Conservation (phyloP, 1,284 basidiomycete species). For the Naganishia sp. region DNA sequence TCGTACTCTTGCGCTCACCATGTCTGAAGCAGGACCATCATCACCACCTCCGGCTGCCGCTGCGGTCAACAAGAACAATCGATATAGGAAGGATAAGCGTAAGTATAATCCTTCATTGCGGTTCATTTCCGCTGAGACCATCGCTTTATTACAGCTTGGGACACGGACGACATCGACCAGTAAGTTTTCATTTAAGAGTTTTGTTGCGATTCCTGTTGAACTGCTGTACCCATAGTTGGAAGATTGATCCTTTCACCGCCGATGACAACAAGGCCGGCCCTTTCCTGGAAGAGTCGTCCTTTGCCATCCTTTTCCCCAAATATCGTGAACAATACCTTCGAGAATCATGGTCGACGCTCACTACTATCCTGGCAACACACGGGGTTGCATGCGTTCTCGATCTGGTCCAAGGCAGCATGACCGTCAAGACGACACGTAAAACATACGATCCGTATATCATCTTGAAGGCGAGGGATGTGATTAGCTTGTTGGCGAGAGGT, state of each 20-base stretch:
- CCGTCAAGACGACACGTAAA: constrained; percentile 93
- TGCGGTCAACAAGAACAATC: constrained; percentile 75
- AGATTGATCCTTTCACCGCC: constrained; percentile 73
- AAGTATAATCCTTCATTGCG: constrained; percentile 38
- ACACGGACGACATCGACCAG: constrained; percentile 98
- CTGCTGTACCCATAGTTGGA: constrained; percentile 63
- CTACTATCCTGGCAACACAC: constrained; percentile 67
- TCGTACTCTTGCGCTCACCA: neutral
- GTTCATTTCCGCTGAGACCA: too few species aligned
- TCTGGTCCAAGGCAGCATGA: constrained; percentile 95
- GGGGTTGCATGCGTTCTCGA: constrained; percentile 90
- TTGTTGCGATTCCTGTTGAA: neutral
- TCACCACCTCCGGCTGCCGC: constrained; percentile 5
- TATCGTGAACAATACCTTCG: constrained; percentile 96
- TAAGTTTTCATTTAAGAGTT: constrained; percentile 56
- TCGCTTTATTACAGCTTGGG: constrained; percentile 71
- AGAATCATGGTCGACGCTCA: constrained; percentile 93
- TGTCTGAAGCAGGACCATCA: constrained; percentile 20
- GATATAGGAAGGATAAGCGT: constrained; percentile 90
- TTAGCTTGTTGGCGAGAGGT: constrained; percentile 91
- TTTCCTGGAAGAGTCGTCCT: constrained; percentile 93
- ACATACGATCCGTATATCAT: constrained; percentile 96
- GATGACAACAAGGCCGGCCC: constrained; percentile 76
- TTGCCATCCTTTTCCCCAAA: constrained; percentile 97
- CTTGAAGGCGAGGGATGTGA: constrained; percentile 91